Base-by-base conservation (phyloP, 768 basidiomycete genomes). In the Tricholoma hemisulphureum region DNA sequence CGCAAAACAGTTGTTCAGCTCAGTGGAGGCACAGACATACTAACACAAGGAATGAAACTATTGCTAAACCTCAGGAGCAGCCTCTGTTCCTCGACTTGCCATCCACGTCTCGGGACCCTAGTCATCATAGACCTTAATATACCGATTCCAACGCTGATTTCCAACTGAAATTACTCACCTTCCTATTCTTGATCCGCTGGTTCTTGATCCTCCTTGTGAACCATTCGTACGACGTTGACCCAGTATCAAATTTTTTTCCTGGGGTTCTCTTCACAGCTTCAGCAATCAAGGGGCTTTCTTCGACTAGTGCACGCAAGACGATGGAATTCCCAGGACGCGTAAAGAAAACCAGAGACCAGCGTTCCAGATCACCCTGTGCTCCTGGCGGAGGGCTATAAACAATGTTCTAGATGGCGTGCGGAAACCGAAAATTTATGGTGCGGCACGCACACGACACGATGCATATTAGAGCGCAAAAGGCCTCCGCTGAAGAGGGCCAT, bases 311-410 rank as follows among this genome's bases (percentile, higher is more conserved):
- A 7, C 75, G 77, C 7, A 88, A 79, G 1, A 77, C 57, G 34
- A 79, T 71, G 2, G 75, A 74, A 65, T 86, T 79, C 6, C 80
- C 82, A 0, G 87, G 87, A 20, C 88, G 77, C 0, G 80, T 83
- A 71, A 89, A 88, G 70, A 81, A 89, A 0, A 86, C 87, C 10
- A 88, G 71, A 4, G 87, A 89, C 81, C 84, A 88, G 8, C 88
- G 77, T 31, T 81, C 81, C 28, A 75, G 67, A 6, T 73, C 66
- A 1, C 72, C 71, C 67, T 91, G 88, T 3, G 69, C 60, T 6
- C 83, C 82, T 0, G 88, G 87, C 0, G 88, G 83, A 9, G 85
- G 80, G 0, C 82, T 84, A 74, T 14, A 72, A 68, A 8, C 64
- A 68, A 41, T 29, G 4, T 10, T 8, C 6, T 9, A 16, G 21